Evolutionary conservation across 441 rosid species (phyloP), one percentile per base, ranked within the genome.

Genomic region (Geranium incanum): DNA sequence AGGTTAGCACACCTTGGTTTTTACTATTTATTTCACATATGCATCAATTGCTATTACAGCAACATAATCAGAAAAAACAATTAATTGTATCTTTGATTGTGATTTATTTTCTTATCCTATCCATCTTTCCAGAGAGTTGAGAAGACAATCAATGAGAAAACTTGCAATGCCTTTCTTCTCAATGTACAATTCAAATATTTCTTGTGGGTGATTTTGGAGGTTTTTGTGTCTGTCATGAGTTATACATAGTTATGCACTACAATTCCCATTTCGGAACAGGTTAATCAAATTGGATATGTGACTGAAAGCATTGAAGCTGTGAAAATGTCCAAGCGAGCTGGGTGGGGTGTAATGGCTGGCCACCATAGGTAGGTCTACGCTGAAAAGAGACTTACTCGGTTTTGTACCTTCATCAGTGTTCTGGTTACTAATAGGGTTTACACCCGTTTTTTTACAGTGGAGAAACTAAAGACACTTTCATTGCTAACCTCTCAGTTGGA

Each of bases 331-430:
- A 95, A 95, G 87, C 78, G 36, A 64, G 98, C 97, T 70, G 98
- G 98, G 0, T 95, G 97, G 98, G 97, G 99, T 65, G 97, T 95
- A 57, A 93, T 95, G 99, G 87, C 98, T 59, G 93, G 99, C 77
- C 99, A 95, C 85, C 81, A 95, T 72, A 82, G 84, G 19, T 64
- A 28, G 5, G 37, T 12, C 52, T 43, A 1, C 12, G 0, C 13
- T 13, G 9, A 38, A 38, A 3, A 38, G 2, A 13, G 52, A 7
- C 12, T 8, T 7, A 43, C 52, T 43, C 12, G 12, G 1, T 43
- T 43, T 43, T 13, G 9, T 43, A 43, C 2, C 43, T 38, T 43
- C 52, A 43, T 7, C 3, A 38, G 12, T 1, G 18, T 21, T 33
- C 1, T 33, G 7, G 52, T 43, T 6, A 13, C 52, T 43, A 63